Evolutionary conservation across 257 asterid species (phyloP), one percentile per base, ranked within the genome.

Genomic region (Scutellaria barbata): DNA sequence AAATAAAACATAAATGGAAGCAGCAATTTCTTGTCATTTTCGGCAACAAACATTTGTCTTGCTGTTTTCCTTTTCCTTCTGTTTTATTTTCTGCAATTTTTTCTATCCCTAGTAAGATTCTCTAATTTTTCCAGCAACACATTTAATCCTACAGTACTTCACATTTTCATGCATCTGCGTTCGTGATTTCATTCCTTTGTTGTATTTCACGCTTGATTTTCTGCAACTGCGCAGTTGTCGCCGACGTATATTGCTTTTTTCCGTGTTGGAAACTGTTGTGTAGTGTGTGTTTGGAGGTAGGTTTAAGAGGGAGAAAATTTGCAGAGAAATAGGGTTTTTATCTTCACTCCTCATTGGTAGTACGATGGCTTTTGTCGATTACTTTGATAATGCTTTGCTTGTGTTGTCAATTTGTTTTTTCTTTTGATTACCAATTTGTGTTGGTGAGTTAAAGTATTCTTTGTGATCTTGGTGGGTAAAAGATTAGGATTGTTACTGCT

Each of bases 1-100:
- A 64, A 56, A 67, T 37, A 51, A 78, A 41, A 54, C 77, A 41
- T 20, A 10, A 46, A 79, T 46, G 76, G 82, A 51, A 60, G 72
- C 67, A 69, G 71, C 40, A 57, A 42, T 22, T 69, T 43, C 58
- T 74, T 2, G 69, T 78, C 37, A 67, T 56, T 66, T 79, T 69
- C 46, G n/a, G 76, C 72, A 42, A 57, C 71, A 56, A 61, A 68
- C 33, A 4, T 8, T 35, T 5, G 16, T 5, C 53, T 13, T 47
- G 53, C 46, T 42, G 46, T 46, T 14, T 7, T 20, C 9, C 20
- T 50, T 13, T 13, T 18, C 6, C 55, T 7, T 13, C 20, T 13
- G 0, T 13, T 8, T 50, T 41, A 56, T 11, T 56, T 11, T 22
- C 17, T 56, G 4, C 35, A 30, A 30, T 30, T 30, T 30, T 30